phyloP scores from a whole-genome alignment of 139 green algal genomes.

The Limnomonas spitsbergensis region DNA sequence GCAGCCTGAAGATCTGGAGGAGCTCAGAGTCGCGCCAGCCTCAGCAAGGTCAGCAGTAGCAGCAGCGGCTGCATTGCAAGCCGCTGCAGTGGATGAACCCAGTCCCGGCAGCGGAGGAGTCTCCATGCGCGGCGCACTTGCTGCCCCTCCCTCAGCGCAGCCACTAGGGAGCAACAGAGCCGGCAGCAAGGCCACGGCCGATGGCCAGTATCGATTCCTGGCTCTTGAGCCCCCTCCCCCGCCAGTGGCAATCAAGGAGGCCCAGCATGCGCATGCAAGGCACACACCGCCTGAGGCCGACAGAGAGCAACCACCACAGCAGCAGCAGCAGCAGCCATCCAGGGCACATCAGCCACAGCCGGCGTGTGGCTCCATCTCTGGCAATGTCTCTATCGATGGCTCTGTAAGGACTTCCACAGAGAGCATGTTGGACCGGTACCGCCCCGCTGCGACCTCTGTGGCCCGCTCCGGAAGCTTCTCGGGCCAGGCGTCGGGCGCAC shows the following conservation, averaged over 20 bases:
- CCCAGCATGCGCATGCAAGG: too few species aligned
- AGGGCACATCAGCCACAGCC: too few species aligned
- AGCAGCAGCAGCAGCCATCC: too few species aligned
- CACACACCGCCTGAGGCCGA: too few species aligned
- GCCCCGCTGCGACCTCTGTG: background rate
- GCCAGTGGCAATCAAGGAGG: too few species aligned
- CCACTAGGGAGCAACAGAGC: too few species aligned
- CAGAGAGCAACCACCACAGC: too few species aligned
- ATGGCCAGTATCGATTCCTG: too few species aligned
- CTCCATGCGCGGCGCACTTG: background rate
- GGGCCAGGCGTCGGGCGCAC: too few species aligned
- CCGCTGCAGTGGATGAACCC: background rate
- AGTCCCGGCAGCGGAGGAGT: background rate
- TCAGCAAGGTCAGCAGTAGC: background rate
- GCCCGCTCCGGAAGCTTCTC: background rate
- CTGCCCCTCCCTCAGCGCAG: background rate
- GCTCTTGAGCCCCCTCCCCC: too few species aligned
- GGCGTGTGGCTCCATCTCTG: too few species aligned
- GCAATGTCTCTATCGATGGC: background rate
- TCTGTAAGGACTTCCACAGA: background rate
- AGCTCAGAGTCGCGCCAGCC: background rate
- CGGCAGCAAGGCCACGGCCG: too few species aligned
- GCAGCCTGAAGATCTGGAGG: background rate
- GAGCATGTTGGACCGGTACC: background rate
- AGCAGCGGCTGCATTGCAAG: background rate